Conservation (phyloP, 208 protist species). For the Novymonas esmeraldas region DNA sequence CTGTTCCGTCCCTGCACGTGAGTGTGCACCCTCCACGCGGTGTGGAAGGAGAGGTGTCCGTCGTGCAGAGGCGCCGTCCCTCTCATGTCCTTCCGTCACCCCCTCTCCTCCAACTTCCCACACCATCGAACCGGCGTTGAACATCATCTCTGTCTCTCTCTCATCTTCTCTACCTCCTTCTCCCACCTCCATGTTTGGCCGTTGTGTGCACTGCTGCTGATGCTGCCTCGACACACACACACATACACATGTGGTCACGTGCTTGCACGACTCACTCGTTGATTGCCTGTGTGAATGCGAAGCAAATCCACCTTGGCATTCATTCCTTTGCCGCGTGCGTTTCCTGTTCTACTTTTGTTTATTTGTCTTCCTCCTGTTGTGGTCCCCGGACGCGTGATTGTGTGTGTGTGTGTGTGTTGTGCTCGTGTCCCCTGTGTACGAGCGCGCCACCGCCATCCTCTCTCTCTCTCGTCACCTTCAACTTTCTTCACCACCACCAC, state of each 20-base stretch:
- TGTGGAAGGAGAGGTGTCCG: too few species aligned
- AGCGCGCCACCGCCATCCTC: neutral
- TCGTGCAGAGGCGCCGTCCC: too few species aligned
- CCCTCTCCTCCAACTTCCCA: too few species aligned
- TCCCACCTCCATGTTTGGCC: too few species aligned
- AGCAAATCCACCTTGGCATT: too few species aligned
- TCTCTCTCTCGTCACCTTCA: too few species aligned
- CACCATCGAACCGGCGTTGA: too few species aligned
- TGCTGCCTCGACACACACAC: neutral
- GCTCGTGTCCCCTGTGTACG: neutral
- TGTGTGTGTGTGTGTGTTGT: neutral
- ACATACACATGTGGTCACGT: slow-evolving; percentile 6
- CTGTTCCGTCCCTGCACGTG: too few species aligned
- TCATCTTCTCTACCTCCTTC: neutral
- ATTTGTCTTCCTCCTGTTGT: neutral
- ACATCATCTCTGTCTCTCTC: neutral
- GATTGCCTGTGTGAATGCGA: neutral
- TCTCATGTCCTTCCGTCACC: too few species aligned
- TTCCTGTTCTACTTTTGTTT: slow-evolving; percentile 11
- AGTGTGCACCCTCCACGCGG: too few species aligned
- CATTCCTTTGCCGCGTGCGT: neutral
- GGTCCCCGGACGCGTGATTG: neutral
- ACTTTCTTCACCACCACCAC: too few species aligned
- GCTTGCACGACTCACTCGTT: too few species aligned
- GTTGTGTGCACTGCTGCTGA: neutral